A percentile compares a stretch with the other conserved stretches of the same genome.
Conservation (phyloP, 2,329 filamentous ascomycete species). For the Chlorencoelia australis region DNA sequence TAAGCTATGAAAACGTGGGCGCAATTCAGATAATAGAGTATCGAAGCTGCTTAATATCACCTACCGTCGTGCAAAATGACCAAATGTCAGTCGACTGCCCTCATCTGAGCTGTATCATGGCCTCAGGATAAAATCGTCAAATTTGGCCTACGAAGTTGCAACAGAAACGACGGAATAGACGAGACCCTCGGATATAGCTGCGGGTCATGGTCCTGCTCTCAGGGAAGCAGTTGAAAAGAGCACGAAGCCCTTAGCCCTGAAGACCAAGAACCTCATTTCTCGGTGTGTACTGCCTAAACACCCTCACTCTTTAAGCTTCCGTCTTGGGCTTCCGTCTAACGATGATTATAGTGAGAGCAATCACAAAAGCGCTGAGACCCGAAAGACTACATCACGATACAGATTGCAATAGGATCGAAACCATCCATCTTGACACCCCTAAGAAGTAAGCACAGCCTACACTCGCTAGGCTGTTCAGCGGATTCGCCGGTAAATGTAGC, state of each 20-base stretch:
- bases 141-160: not conserved
- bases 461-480: conserved; percentile 2
- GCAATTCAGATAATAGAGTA: conserved; percentile 11
- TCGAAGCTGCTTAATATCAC: conserved; percentile 15
- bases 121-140: conserved; percentile 21
- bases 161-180: not conserved
- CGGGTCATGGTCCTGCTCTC: not conserved
- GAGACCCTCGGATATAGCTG: not conserved
- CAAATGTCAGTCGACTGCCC: conserved; percentile 31
- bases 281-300: conserved; percentile 1
- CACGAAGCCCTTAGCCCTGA: not conserved
- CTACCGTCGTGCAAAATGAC: conserved; percentile 30
- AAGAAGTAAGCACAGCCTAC: conserved; percentile 3
- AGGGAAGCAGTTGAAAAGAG: not conserved
- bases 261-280: not conserved
- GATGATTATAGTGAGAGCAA: conserved; percentile 2
- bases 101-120: conserved; percentile 26
- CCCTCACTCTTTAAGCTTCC: not conserved
- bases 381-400: conserved; percentile 3
- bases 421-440: conserved; percentile 3
- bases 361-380: conserved; percentile 3
- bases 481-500: conserved; percentile 1
- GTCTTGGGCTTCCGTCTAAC: conserved; percentile 2
- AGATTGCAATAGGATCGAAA: conserved; percentile 3
- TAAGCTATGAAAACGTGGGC: conserved; percentile 19